Percentiles rank a stretch among this genome's conserved stretches.
These are phyloP conservation scores for Erigeron philadelphicus DNA, from an alignment of 140 eudicot genomes.

Conservation along the genomic window DNA sequence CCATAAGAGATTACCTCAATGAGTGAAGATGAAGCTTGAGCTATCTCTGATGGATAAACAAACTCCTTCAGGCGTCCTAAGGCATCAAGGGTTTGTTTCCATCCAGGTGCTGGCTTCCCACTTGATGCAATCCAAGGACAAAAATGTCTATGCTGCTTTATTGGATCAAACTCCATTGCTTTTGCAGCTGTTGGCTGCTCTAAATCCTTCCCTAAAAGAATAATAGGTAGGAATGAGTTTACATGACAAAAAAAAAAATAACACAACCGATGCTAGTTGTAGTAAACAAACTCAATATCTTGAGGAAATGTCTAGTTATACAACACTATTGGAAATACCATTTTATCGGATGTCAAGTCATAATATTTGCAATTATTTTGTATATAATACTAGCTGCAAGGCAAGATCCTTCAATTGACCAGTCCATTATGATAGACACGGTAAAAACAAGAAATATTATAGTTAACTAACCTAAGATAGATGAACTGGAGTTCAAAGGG, in stretches of 20 bases:
- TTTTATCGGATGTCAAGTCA: not conserved
- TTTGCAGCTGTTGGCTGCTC: conserved; percentile 25
- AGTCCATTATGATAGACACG: not conserved
- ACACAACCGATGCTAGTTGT: not conserved
- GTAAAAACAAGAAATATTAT: not conserved
- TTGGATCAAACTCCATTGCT: conserved; percentile 65
- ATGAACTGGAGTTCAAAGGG: conserved; percentile 7
- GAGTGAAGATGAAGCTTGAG: conserved; percentile 55
- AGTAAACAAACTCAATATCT: not conserved
- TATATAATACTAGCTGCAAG: not conserved
- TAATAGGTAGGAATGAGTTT: conserved; percentile 6
- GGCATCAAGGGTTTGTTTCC: conserved; percentile 76
- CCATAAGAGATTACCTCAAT: conserved; percentile 51
- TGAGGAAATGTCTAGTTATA: not conserved
- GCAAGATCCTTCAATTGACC: not conserved
- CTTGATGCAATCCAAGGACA: conserved; percentile 81
- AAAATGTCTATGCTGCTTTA: conserved; percentile 87
- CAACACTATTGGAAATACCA: not conserved
- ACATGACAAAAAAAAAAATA: not conserved
- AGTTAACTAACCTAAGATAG: conserved; percentile 27
- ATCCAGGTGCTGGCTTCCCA: conserved; percentile 64
- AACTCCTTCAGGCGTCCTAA: conserved; percentile 57
- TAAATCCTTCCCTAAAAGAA: conserved; percentile 38
- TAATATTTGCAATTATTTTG: not conserved
- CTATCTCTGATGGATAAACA: conserved; percentile 31